Evolutionary conservation across 345 rosid genomes (phyloP), one percentile per base, ranked within the genome.

Genomic region (Sonneratia caseolaris): DNA sequence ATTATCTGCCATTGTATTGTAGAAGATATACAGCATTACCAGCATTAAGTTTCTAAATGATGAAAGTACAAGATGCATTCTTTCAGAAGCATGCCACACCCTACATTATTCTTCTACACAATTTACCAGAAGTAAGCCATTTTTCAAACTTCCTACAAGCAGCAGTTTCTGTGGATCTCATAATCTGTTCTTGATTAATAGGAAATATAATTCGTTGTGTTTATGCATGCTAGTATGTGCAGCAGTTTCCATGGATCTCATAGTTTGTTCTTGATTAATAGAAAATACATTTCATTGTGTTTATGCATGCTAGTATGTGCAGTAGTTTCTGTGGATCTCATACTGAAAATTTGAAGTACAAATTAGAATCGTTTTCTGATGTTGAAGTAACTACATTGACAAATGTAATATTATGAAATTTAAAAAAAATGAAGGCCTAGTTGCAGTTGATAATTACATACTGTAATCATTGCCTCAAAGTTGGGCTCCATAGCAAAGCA

Each of bases 401-500:
- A 27, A 32, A 27, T 3, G 8, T 12, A 11, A 57, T 27, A 1
- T 61, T 62, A 8, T 62, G 38, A 62, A 27, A 62, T 4, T 62
- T 24, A 11, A 62, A 13, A 27, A 24, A 9, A 27, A 27, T 18
- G 37, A 62, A 9, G 18, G 18, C 19, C 32, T 13, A 27, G 38
- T 27, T 62, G 38, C 19, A 24, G 7, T 12, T 10, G 37, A 13
- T 11, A 62, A 24, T n/a, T 74, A 76, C 89, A 77, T 68, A 94
- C 97, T n/a, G 97, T 79, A 76, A 56, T 90, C 88, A 94, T 83
- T 64, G 95, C 95, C 79, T 94, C 97, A 71, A 48, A 85, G 73
- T 80, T 80, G n/a, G 98, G 97, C 53, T 81, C 83, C 98, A 94
- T 85, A 3, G 98, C 95, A 84, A 80, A 86, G 82, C 93, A 84